A percentile compares a stretch with the other conserved stretches of the same genome.
These are phyloP conservation scores for Neurospora tetraspora DNA, from an alignment of 495 filamentous ascomycete genomes.

Conservation along the genomic window DNA sequence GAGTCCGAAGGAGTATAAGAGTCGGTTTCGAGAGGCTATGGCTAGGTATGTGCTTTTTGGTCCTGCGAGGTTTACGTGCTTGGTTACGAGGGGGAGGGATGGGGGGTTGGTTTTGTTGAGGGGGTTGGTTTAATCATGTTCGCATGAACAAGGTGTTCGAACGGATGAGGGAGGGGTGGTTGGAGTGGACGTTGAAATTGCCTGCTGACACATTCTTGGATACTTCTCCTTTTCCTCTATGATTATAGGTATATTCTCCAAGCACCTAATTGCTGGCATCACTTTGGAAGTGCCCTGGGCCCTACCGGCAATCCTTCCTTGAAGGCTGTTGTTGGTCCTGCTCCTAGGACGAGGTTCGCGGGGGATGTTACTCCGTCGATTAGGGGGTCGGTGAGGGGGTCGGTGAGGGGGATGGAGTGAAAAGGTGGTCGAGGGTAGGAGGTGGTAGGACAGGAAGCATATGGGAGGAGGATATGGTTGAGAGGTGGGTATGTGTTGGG, in stretches of 20 bases:
- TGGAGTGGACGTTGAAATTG: neutral
- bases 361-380: neutral
- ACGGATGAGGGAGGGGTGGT: neutral
- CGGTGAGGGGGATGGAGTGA: neutral
- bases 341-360: neutral
- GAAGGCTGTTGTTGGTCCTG: neutral
- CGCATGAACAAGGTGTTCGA: neutral
- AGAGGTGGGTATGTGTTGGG: neutral
- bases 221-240: neutral
- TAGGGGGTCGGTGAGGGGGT: neutral
- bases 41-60: conserved; percentile 67
- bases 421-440: neutral
- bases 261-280: conserved; percentile 41
- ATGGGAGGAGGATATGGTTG: neutral
- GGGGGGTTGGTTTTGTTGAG: neutral
- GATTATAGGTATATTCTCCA: conserved; percentile 38
- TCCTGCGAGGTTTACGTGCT: neutral
- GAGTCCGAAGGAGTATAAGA: conserved; percentile 95
- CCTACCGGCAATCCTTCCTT: neutral
- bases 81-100: neutral
- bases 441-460: neutral
- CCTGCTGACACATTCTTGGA: neutral
- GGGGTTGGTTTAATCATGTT: neutral
- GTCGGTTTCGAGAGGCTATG: conserved; percentile 93
- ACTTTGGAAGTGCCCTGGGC: conserved; percentile 17